A percentile compares a stretch with the other conserved stretches of the same genome.
Evolutionary conservation across 2,329 filamentous ascomycete genomes (phyloP).

Genomic region (Botrytis squamosa): DNA sequence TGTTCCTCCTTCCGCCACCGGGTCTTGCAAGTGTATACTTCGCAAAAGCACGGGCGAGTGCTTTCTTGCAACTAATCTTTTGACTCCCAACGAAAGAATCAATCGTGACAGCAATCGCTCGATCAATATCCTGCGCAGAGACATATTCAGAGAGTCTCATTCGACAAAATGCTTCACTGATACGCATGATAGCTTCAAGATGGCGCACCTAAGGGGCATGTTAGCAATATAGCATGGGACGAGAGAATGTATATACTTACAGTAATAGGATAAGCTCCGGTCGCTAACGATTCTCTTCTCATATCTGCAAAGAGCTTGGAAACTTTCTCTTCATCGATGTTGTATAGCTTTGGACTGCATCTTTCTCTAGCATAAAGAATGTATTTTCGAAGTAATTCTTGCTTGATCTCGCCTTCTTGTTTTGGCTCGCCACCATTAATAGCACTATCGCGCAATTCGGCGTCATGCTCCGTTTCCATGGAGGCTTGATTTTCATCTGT

Average conservation of each 20-base stretch:
- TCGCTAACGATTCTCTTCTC: conserved; percentile 87
- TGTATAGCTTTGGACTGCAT: conserved; percentile 87
- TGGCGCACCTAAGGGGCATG: conserved; percentile 72
- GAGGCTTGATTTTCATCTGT: conserved; percentile 48
- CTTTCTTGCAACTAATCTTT: conserved; percentile 97
- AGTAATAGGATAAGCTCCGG: conserved; percentile 95
- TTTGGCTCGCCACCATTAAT: conserved; percentile 47
- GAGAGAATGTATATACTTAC: conserved; percentile 54
- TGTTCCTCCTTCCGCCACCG: conserved; percentile 34
- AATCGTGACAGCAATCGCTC: conserved; percentile 93
- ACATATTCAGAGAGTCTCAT: conserved; percentile 99
- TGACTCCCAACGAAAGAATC: conserved; percentile 95
- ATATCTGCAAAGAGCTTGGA: conserved; percentile 94
- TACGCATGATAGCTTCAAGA: conserved; percentile 95
- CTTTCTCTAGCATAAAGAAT: conserved; percentile 92
- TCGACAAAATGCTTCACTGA: conserved; percentile 89
- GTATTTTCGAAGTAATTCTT: conserved; percentile 91
- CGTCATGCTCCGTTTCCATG: conserved; percentile 64
- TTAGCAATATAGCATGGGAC: background rate
- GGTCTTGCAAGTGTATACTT: conserved; percentile 71
- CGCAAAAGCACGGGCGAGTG: conserved; percentile 87
- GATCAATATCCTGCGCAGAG: conserved; percentile 84
- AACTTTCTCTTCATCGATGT: conserved; percentile 97
- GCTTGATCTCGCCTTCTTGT: conserved; percentile 73
- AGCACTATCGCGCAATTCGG: conserved; percentile 44